Evolutionary conservation across 805 yeast species (phyloP).

Genomic region (Wickerhamiella azyma): DNA sequence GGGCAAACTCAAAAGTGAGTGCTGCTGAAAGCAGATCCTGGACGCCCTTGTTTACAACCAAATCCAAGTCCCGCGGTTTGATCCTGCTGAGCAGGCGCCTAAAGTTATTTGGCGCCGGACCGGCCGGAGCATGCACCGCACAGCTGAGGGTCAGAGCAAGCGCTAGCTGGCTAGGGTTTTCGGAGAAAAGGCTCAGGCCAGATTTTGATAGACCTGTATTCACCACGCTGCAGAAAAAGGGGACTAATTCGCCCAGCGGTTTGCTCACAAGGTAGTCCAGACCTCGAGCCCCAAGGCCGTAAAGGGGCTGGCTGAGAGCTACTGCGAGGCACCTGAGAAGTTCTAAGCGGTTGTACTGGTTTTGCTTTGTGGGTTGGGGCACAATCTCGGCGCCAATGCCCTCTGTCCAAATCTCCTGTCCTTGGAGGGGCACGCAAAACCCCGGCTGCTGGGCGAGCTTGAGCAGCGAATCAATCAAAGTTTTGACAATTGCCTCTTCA

Average conservation of each 20-base stretch:
- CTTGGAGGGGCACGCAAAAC: constrained; percentile 35
- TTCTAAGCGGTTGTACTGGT: constrained; percentile 57
- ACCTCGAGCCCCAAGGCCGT: constrained; percentile 40
- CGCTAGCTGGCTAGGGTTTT: background rate
- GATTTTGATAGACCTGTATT: constrained; percentile 34
- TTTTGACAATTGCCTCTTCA: constrained; percentile 6
- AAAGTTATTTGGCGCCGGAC: constrained; percentile 20
- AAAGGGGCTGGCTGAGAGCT: constrained; percentile 49
- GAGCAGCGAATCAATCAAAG: constrained; percentile 29
- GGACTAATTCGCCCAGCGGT: constrained; percentile 37
- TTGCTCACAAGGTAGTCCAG: constrained; percentile 46
- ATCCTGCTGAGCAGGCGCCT: constrained; percentile 25
- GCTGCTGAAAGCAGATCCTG: constrained; percentile 29
- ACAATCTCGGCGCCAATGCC: constrained; percentile 45
- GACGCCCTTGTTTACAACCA: constrained; percentile 19
- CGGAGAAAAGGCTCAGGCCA: background rate
- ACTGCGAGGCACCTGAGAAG: constrained; percentile 47
- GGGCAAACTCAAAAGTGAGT: constrained; percentile 62
- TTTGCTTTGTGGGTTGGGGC: constrained; percentile 26
- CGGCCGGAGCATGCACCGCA: background rate
- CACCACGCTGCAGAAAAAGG: constrained; percentile 51
- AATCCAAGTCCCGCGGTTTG: constrained; percentile 24
- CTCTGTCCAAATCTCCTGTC: constrained; percentile 51
- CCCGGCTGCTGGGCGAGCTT: constrained; percentile 41
- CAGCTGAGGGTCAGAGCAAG: constrained; percentile 20